Evolutionary conservation across 164 flowering plant genomes (phyloP).

Genomic region (Houttuynia cordata): DNA sequence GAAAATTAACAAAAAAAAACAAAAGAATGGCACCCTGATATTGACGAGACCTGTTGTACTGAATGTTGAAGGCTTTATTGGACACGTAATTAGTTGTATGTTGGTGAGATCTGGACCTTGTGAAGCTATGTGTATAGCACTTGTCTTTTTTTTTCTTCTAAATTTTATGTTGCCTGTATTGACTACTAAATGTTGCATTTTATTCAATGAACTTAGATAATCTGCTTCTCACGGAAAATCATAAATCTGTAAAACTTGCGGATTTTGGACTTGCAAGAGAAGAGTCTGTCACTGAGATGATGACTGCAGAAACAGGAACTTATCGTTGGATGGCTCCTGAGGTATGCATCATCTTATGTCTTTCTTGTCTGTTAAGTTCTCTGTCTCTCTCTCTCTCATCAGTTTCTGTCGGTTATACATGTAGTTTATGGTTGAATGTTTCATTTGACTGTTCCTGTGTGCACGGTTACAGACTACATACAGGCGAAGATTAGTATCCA

Average conservation of each 20-base stretch:
- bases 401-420: neutral
- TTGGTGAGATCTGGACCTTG: no score
- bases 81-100: no score
- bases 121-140: neutral
- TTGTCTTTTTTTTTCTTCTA: neutral
- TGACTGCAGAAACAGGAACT: conserved; percentile 99
- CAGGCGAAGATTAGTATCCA: neutral
- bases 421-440: neutral
- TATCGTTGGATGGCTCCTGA: conserved; percentile 99
- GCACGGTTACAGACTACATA: neutral
- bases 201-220: conserved; percentile 44
- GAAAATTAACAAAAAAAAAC: no score
- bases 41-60: no score
- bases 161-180: no score
- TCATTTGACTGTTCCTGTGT: neutral
- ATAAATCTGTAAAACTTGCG: conserved; percentile 78
- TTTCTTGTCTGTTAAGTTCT: neutral
- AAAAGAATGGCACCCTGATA: no score
- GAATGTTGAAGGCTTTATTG: no score
- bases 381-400: neutral
- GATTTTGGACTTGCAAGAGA: conserved; percentile 99
- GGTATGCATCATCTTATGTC: conserved; percentile 31
- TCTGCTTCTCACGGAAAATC: conserved; percentile 78
- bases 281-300: conserved; percentile 92
- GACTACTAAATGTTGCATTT: neutral